phyloP scores from a whole-genome alignment of 1,284 basidiomycete species.

The Earliella scabrosa region DNA sequence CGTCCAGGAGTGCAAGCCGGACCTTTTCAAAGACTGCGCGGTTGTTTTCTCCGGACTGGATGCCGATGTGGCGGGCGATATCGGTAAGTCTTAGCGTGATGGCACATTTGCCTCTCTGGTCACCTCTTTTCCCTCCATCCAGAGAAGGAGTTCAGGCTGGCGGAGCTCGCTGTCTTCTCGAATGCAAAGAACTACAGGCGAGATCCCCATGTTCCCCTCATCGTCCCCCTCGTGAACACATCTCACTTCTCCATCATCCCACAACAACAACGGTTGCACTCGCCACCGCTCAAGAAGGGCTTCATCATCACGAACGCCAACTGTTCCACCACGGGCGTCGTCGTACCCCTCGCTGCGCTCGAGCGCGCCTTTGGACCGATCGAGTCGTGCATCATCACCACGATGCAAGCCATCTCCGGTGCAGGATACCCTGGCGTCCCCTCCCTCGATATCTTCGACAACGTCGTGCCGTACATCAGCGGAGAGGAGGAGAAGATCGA shows the following conservation, averaged over 20 bases:
- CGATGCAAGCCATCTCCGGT: conserved; percentile 98
- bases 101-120: neutral
- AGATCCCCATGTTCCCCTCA: conserved; percentile 94
- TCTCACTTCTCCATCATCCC: conserved; percentile 85
- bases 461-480: conserved; percentile 93
- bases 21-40: conserved; percentile 82
- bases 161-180: conserved; percentile 94
- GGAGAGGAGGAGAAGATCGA: conserved; percentile 99
- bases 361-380: conserved; percentile 94
- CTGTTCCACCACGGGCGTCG: conserved; percentile 95
- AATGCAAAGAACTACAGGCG: conserved; percentile 98
- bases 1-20: conserved; percentile 82
- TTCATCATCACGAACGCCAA: conserved; percentile 99
- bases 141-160: conserved; percentile 89
- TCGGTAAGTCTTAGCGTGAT: conserved; percentile 63
- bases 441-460: conserved; percentile 93
- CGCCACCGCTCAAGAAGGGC: conserved; percentile 79
- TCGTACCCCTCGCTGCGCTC: conserved; percentile 91
- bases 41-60: conserved; percentile 97
- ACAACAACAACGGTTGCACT: conserved; percentile 77
- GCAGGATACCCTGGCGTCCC: conserved; percentile 96
- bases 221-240: conserved; percentile 97
- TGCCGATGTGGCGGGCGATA: conserved; percentile 92
- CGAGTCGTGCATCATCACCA: conserved; percentile 90
- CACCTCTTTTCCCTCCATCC: conserved; percentile 1